Base-by-base conservation (phyloP, 2,329 filamentous ascomycete species). In the Neonectria neomacrospora region DNA sequence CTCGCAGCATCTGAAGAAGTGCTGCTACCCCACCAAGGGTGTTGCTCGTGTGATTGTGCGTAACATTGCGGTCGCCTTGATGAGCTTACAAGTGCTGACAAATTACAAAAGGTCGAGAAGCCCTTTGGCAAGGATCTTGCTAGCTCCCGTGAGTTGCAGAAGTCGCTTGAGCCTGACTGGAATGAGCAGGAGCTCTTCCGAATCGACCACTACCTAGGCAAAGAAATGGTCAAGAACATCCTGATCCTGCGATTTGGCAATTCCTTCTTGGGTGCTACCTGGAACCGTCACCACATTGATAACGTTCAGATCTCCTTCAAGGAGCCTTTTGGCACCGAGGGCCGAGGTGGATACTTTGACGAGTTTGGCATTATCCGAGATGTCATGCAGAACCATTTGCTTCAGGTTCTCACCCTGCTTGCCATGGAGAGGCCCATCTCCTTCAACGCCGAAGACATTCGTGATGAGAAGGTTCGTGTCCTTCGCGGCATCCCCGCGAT, bases 221-320 rank as follows among this genome's bases (percentile, higher is more conserved):
- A 99, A 87, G 96, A 99, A 83, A 99, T 99, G 96, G 96, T 99
- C 75, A 99, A 99, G 90, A 99, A 99, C 83, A 96, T 99, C 72
- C 87, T 99, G 71, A 97, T 99, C 73, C 88, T 99, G 71, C 89
- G 96, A 78, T 99, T 99, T 78, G 96, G 96, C 74, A 99, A 99
- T 85, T 94, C 97, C 72, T 99, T 99, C 87, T 92, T 99, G 74
- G 94, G 94, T 70, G 95, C 96, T 45, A 99, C 95, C 63, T 99
- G 96, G 96, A 99, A 98, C 86, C 90, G 96, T 72, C 94, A 97
- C 80, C 95, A 98, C 86, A 99, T 99, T 83, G 96, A 98, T 83
- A 99, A 97, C 75, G 91, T 99, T 53, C 96, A 98, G 84, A 98
- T 99, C 78, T 93, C 96, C 51, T 99, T 99, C 87, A 99, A 99